Conservation (phyloP, 2,329 filamentous ascomycete species). For the Ophiocordyceps robertsii region DNA sequence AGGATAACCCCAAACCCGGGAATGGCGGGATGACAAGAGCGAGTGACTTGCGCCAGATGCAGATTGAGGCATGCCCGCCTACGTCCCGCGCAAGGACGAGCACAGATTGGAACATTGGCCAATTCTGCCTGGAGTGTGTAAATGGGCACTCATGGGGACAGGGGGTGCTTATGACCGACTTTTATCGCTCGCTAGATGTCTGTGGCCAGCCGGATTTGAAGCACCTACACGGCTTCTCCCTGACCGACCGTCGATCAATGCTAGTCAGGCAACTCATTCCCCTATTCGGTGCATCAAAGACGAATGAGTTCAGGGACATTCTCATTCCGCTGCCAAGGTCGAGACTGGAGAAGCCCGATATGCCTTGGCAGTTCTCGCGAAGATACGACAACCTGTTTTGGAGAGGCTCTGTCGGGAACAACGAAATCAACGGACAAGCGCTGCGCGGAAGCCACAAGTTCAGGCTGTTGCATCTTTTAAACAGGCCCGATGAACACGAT, state of each 20-base stretch:
- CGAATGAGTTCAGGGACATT: conserved; percentile 62
- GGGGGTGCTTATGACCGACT: conserved; percentile 53
- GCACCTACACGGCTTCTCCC: conserved; percentile 60
- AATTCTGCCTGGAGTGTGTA: conserved; percentile 51
- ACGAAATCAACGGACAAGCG: conserved; percentile 31
- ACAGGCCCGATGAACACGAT: conserved; percentile 38
- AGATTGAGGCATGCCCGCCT: conserved; percentile 43
- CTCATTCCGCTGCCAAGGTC: conserved; percentile 49
- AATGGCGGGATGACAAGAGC: conserved; percentile 3
- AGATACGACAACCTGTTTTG: conserved; percentile 59
- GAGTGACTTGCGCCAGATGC: conserved; percentile 26
- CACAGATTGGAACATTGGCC: conserved; percentile 48
- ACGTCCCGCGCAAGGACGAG: conserved; percentile 44
- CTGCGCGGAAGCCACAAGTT: conserved; percentile 57
- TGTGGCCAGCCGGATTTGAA: conserved; percentile 69
- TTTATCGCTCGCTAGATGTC: conserved; percentile 49
- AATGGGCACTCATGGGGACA: conserved; percentile 52
- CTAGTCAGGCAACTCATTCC: conserved; percentile 54
- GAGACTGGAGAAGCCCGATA: conserved; percentile 25
- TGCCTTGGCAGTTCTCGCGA: conserved; percentile 35
- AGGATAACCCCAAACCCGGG: neutral
- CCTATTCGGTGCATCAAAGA: conserved; percentile 64
- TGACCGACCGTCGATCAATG: conserved; percentile 47
- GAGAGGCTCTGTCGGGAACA: conserved; percentile 56
- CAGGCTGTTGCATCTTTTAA: conserved; percentile 57